Evolutionary conservation across 257 asterid species (phyloP).

Genomic region (Striga asiatica): DNA sequence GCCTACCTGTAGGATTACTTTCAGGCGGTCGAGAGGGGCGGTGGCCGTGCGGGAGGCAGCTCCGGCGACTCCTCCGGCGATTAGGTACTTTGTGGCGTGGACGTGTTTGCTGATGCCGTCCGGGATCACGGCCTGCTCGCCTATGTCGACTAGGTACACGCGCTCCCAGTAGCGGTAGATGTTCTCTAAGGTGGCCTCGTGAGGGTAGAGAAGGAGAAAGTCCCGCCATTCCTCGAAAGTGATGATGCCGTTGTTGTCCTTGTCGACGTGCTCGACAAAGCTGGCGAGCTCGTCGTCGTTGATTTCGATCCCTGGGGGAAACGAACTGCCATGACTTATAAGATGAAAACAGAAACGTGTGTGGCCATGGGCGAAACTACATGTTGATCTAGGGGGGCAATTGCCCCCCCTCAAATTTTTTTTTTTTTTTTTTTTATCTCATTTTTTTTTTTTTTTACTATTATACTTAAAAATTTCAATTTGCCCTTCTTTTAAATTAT

Average conservation of each 20-base stretch:
- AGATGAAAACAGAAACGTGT: slow-evolving; percentile 43
- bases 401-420: no score
- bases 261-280: slow-evolving; percentile 93
- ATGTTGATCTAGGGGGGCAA: no score
- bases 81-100: slow-evolving; percentile 65
- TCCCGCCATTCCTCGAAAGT: slow-evolving; percentile 99
- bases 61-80: slow-evolving; percentile 98
- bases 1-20: slow-evolving; percentile 78
- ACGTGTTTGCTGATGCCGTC: slow-evolving; percentile 90
- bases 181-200: slow-evolving; percentile 88
- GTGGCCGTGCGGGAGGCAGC: slow-evolving; percentile 93
- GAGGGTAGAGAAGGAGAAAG: slow-evolving; percentile 88
- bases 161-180: slow-evolving; percentile 87
- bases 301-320: slow-evolving; percentile 83
- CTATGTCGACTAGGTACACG: slow-evolving; percentile 88
- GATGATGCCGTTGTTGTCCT: slow-evolving; percentile 87
- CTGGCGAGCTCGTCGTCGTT: slow-evolving; percentile 89
- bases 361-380: no score
- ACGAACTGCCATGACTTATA: slow-evolving; percentile 58
- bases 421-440: no score
- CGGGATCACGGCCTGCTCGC: slow-evolving; percentile 90
- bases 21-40: slow-evolving; percentile 92
- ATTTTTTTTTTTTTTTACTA: no score
- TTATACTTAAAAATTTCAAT: no score
- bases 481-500: no score